Evolutionary conservation across 176 grass and related monocot genomes (phyloP), one percentile per base, ranked within the genome.

Genomic region (Thinopyrum elongatum): DNA sequence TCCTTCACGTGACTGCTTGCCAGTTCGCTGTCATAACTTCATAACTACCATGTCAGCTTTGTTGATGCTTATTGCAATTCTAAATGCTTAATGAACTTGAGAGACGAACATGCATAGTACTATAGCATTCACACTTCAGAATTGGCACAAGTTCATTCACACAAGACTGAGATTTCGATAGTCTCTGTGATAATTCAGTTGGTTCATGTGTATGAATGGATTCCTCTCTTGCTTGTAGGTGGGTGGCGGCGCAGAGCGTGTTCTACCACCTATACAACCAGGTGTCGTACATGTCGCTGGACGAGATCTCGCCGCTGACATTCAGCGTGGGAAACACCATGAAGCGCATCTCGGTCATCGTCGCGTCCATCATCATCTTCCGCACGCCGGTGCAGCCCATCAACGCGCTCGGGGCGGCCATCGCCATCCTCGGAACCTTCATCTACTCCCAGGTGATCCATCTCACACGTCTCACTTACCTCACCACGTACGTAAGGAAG

Each of bases 221-320:
- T 75, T 86, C 14, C 30, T 89, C 9, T 82, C 4, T 88, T 63
- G 65, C 14, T 17, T 4, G 42, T 36, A 91, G 96, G 96, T 98
- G 96, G 96, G 84, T 95, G 74, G 96, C 86, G 16, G 96, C 96
- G 26, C 96, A 98, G 74, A 98, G 96, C 59, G 88, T 98, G 77
- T 98, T 98, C 93, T 98, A 98, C 90, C 96, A 98, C 86, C 76
- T 98, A 16, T 98, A 98, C 86, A 98, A 98, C 88, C 96, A 98
- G 59, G 93, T 98, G 35, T 98, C 96, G 6, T 98, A 98, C 93
- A 98, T 98, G 96, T 98, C 96, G 1, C 42, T 98, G 35, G 93
- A 98, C 15, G 90, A 98, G 82, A 98, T 98, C 41, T 95, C 96
- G 21, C 96, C 96, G 31, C 87, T 98, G 39, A 98, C 96, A 26